Percentiles rank a stretch among this genome's conserved stretches.
Evolutionary conservation across 805 yeast species (phyloP).

Genomic region (Saccharomycopsis microspora): DNA sequence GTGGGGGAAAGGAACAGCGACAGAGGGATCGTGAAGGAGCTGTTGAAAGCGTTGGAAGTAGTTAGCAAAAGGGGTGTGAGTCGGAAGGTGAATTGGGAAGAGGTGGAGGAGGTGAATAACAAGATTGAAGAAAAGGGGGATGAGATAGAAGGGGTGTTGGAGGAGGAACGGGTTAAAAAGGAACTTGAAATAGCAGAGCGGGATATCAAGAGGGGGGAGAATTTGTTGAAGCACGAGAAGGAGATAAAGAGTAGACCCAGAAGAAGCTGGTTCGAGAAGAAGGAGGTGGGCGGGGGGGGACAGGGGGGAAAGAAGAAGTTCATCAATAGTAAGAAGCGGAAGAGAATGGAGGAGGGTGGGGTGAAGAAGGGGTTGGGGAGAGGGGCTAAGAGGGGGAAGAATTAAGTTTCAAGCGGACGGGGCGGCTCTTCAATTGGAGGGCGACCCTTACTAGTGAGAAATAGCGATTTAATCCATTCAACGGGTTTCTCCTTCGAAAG

Average conservation of each 20-base stretch:
- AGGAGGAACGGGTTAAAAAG: constrained; percentile 83
- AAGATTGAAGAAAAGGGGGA: constrained; percentile 49
- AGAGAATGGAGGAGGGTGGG: constrained; percentile 13
- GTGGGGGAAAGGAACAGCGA: constrained; percentile 90
- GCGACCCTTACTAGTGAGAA: too few species aligned
- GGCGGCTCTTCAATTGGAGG: too few species aligned
- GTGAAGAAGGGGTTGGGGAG: too few species aligned
- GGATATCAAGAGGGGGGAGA: constrained; percentile 79
- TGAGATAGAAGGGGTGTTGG: constrained; percentile 63
- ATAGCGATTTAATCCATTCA: too few species aligned
- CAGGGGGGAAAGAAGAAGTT: constrained; percentile 4
- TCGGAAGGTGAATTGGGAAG: constrained; percentile 82
- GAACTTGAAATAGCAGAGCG: constrained; percentile 82
- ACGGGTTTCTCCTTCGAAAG: too few species aligned
- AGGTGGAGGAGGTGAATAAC: constrained; percentile 57
- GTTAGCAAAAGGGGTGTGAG: constrained; percentile 61
- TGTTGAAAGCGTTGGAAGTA: constrained; percentile 30
- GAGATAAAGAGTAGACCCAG: constrained; percentile 87
- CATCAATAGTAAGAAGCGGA: constrained; percentile 14
- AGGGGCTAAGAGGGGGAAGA: too few species aligned
- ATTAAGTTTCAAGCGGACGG: too few species aligned
- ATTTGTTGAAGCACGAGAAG: constrained; percentile 62
- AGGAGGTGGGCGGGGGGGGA: not conserved
- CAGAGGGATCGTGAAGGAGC: constrained; percentile 82
- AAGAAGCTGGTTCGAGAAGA: constrained; percentile 86